Base-by-base conservation (phyloP, 202 grass and related monocot species). In the Dendrocalamus latiflorus region DNA sequence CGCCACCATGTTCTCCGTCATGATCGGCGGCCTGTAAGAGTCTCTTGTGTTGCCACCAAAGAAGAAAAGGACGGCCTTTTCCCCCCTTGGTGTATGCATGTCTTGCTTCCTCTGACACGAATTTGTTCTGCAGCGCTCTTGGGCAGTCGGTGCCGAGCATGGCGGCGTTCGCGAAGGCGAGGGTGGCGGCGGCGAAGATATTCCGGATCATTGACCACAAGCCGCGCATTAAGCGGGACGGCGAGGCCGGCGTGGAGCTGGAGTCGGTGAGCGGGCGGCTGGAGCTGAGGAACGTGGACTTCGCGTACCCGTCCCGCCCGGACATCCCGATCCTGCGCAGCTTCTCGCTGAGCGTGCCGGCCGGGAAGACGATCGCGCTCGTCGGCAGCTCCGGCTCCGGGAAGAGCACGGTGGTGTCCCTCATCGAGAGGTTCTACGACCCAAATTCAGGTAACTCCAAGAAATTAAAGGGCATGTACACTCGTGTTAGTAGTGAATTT, bases 1-100 rank as follows among this genome's bases (percentile, higher is more conserved):
- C 73, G 88, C 96, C 80, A 99, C 96, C 74, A 99, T 99, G 96
- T 99, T 99, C 79, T 83, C 96, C 69, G 96, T 99, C 67, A 99
- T 99, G 96, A 99, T 99, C 73, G 96, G 96, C 4, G 96, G 96
- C 28, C 58, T 99, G 93, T 95, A 95, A 84, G 90, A 50, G 20
- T 48, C 14, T 16, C 49, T 18, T 20, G 17, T 36, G 28, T 48
- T 13, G 7, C 17, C 17, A 2, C 70, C 45, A 3, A 26, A 13
- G 24, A 61, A 55, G 53, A 21, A 28, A 2, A 33, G 6, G 34
- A 53, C 2, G 1, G 0, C 9, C 56, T 2, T 26, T 10, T 11
- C 3, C 28, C 8, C 4, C 8, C 6, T 66, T 13, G 21, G 21
- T 15, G 57, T 13, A 15, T 15, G 5, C 6, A 60, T 6, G 11